Conservation (phyloP, 2,329 filamentous ascomycete genomes). For the Ceratocystis ficicola region DNA sequence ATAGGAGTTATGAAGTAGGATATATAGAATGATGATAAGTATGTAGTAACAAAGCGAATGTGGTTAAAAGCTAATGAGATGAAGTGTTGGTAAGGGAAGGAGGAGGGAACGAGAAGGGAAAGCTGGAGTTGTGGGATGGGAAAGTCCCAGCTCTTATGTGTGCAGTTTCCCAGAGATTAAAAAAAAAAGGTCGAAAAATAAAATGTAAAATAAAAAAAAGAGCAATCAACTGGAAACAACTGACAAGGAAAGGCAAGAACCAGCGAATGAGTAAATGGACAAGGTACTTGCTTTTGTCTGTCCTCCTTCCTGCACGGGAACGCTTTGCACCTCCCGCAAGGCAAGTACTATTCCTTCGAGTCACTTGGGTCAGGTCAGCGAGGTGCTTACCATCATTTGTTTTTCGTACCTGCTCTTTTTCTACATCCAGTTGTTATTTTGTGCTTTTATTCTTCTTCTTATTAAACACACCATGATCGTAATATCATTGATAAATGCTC, state of each 20-base stretch:
- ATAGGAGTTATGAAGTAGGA: constrained; percentile 18
- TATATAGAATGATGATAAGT: constrained; percentile 7
- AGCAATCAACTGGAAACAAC: not conserved
- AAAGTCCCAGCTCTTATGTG: constrained; percentile 20
- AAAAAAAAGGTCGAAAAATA: not conserved
- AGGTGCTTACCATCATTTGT: not conserved
- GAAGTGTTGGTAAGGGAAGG: constrained; percentile 22
- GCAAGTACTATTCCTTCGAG: constrained; percentile 6
- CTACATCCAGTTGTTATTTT: not conserved
- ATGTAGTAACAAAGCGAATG: constrained; percentile 14
- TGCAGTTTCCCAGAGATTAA: constrained; percentile 1
- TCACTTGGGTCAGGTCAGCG: constrained; percentile 1
- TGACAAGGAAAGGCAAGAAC: constrained; percentile 13
- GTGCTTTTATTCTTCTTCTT: not conserved
- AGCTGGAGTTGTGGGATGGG: constrained; percentile 16
- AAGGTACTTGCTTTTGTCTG: constrained; percentile 9
- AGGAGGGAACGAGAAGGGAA: constrained; percentile 25
- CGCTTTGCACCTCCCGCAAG: constrained; percentile 10
- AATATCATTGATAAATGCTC: not conserved
- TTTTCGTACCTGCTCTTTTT: constrained; percentile 1
- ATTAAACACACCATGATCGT: not conserved
- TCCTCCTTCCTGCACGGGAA: constrained; percentile 9
- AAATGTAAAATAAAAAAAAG: not conserved
- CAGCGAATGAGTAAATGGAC: not conserved
- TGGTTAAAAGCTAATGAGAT: constrained; percentile 14